Percentiles rank a stretch among this genome's conserved stretches.
phyloP scores from a whole-genome alignment of 1,139 yeast species.

The Candida glucosophila region DNA sequence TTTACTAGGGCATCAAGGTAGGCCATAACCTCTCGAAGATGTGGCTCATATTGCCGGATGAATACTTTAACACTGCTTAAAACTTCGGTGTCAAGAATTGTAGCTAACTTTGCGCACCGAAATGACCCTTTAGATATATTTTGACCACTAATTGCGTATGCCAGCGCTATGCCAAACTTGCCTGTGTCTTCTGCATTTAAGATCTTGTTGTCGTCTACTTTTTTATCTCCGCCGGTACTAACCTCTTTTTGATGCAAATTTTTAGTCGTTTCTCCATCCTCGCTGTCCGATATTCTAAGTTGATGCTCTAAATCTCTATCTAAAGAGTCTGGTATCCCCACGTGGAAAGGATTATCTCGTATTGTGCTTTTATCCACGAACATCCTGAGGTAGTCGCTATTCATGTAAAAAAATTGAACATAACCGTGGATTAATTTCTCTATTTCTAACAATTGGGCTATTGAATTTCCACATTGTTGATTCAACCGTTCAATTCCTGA shows the following conservation, averaged over 20 bases:
- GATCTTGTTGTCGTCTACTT: constrained; percentile 1
- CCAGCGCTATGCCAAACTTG: constrained; percentile 3
- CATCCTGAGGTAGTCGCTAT: constrained; percentile 25
- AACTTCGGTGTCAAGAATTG: constrained; percentile 28
- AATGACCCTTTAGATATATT: constrained; percentile 9
- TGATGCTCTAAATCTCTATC: too few relatives aligned
- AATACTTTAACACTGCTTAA: constrained; percentile 28
- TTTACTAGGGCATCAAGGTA: constrained; percentile 17
- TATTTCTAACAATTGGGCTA: constrained; percentile 35
- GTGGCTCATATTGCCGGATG: constrained; percentile 31
- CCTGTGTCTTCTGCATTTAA: constrained; percentile 1
- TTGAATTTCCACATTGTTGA: constrained; percentile 23
- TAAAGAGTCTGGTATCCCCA: too few relatives aligned
- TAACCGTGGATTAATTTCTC: constrained; percentile 30
- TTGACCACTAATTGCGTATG: constrained; percentile 8
- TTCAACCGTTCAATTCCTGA: constrained; percentile 27
- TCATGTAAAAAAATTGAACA: constrained; percentile 29
- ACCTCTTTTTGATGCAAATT: too few relatives aligned
- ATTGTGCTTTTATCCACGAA: too few relatives aligned
- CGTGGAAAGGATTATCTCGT: too few relatives aligned
- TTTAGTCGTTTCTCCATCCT: too few relatives aligned
- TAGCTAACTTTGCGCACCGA: constrained; percentile 26
- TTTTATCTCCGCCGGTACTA: neutral
- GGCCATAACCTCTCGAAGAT: constrained; percentile 16
- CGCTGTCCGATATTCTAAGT: too few relatives aligned